Percentiles rank a stretch among this genome's conserved stretches.
Conservation (phyloP, 129 eudicot genomes). For the Flaveria brownii region DNA sequence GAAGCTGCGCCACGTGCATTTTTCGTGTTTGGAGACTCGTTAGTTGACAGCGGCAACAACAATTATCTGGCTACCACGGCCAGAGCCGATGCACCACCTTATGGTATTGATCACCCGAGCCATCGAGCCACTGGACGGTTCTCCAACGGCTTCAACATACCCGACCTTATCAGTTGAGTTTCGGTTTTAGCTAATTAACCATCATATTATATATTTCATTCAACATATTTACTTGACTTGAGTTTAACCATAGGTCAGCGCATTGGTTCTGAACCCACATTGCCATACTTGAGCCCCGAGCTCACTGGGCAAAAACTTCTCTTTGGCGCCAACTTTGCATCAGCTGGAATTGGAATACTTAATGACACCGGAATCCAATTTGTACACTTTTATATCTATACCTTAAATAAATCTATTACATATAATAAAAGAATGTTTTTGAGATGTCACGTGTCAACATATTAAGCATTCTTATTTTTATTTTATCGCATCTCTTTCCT, state of each 20-base stretch:
- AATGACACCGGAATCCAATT: conserved; percentile 78
- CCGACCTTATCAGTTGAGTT: conserved; percentile 46
- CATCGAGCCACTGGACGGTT: conserved; percentile 48
- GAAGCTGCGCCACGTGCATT: conserved; percentile 38
- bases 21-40: conserved; percentile 47
- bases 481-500: too few species aligned
- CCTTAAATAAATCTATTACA: too few species aligned
- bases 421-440: too few species aligned
- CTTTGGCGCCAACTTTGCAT: conserved; percentile 81
- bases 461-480: too few species aligned
- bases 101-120: conserved; percentile 44
- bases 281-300: conserved; percentile 73
- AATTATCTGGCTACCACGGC: conserved; percentile 44
- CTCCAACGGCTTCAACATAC: conserved; percentile 44
- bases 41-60: conserved; percentile 48
- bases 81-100: conserved; percentile 46
- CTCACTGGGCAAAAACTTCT: conserved; percentile 56
- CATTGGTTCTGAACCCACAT: conserved; percentile 56
- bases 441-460: too few species aligned
- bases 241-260: conserved; percentile 47
- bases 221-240: conserved; percentile 14
- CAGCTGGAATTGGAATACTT: conserved; percentile 72
- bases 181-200: not conserved
- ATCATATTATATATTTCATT: not conserved
- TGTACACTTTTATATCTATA: conserved; percentile 31